Percentiles rank a stretch among this genome's conserved stretches.
These are phyloP conservation scores for Kwoniella newhampshirensis DNA, from an alignment of 768 basidiomycete genomes.

Conservation along the genomic window DNA sequence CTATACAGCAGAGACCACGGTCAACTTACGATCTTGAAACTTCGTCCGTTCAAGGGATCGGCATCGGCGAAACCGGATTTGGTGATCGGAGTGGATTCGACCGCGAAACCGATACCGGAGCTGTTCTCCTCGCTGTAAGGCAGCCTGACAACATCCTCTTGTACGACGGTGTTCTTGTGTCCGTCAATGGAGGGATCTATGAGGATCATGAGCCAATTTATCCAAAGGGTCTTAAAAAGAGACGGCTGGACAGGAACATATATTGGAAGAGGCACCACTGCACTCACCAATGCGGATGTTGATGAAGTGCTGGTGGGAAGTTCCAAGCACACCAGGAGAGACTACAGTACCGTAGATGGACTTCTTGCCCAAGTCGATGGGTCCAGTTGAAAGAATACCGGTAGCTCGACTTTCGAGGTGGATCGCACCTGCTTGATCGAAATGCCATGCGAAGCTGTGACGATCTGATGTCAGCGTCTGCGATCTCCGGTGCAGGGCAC, in stretches of 20 bases:
- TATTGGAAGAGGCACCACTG: neutral
- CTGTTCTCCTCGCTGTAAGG: slow-evolving; percentile 21
- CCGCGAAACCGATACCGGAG: slow-evolving; percentile 34
- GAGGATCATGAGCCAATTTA: no score
- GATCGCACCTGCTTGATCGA: slow-evolving; percentile 43
- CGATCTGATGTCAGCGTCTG: no score
- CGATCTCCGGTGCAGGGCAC: neutral
- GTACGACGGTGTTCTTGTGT: slow-evolving; percentile 33
- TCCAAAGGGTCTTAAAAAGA: slow-evolving; percentile 14
- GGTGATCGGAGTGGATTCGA: slow-evolving; percentile 32
- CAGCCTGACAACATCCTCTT: slow-evolving; percentile 38
- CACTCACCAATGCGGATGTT: slow-evolving; percentile 3
- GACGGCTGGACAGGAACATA: no score
- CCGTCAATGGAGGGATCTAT: slow-evolving; percentile 43
- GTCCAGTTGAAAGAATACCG: slow-evolving; percentile 43
- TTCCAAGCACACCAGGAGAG: slow-evolving; percentile 37
- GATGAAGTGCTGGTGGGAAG: slow-evolving; percentile 37
- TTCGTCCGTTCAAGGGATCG: slow-evolving; percentile 31
- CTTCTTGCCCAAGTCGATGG: slow-evolving; percentile 40
- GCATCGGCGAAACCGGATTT: slow-evolving; percentile 40
- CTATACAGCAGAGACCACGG: no score
- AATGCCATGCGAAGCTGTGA: slow-evolving; percentile 25
- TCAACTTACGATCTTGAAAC: slow-evolving; percentile 33
- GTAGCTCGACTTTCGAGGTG: slow-evolving; percentile 49
- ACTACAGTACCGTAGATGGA: slow-evolving; percentile 41